Evolutionary conservation across 164 flowering plant genomes (phyloP).

Genomic region (grape (Vitis vinifera)): ASM3070453v1 NC_081809.1:5514001-5514500

Average conservation of each 20-base stretch:
- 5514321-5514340: slow-evolving; percentile 40
- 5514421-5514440: too few species aligned
- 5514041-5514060: slow-evolving; percentile 22
- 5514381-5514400: slow-evolving; percentile 8
- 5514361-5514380: slow-evolving; percentile 36
- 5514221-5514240: slow-evolving; percentile 51
- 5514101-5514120: slow-evolving; percentile 38
- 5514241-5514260: slow-evolving; percentile 18
- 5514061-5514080: slow-evolving; percentile 13
- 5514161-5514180: slow-evolving; percentile 74
- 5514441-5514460: background rate
- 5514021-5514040: slow-evolving; percentile 30
- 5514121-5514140: slow-evolving; percentile 86
- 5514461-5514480: background rate
- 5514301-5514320: slow-evolving; percentile 46
- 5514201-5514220: slow-evolving; percentile 48
- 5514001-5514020: slow-evolving; percentile 7
- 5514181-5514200: slow-evolving; percentile 47
- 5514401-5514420: too few species aligned
- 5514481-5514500: background rate
- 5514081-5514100: slow-evolving; percentile 30
- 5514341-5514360: slow-evolving; percentile 68
- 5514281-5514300: slow-evolving; percentile 40
- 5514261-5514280: slow-evolving; percentile 25
- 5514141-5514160: slow-evolving; percentile 57